Percentiles rank a stretch among this genome's conserved stretches.
phyloP scores from a whole-genome alignment of 192 early-diverging fungal genomes.

The Entomortierella beljakovae region DNA sequence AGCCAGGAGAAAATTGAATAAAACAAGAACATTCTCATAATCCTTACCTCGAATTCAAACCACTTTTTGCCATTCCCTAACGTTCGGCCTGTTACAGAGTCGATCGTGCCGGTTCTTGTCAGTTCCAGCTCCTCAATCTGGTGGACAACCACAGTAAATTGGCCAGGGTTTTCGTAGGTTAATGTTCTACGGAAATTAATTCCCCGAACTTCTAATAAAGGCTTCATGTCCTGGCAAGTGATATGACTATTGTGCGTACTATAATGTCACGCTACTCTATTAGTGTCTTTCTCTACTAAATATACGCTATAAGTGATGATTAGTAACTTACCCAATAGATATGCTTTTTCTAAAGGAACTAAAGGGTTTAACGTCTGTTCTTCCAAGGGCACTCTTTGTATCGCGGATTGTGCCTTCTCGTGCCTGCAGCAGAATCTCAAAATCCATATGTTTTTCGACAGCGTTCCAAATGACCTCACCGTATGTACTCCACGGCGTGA shows the following conservation, averaged over 20 bases:
- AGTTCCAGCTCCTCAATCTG: constrained; percentile 31
- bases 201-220: constrained; percentile 14
- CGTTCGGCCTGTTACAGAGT: constrained; percentile 22
- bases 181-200: constrained; percentile 27
- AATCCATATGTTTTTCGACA: constrained; percentile 33
- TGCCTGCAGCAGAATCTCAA: constrained; percentile 34
- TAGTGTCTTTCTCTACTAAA: not conserved
- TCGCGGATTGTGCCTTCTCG: constrained; percentile 32
- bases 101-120: constrained; percentile 6
- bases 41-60: constrained; percentile 48
- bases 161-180: constrained; percentile 18
- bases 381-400: constrained; percentile 26
- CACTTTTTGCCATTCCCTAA: constrained; percentile 17
- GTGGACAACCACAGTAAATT: constrained; percentile 19
- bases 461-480: constrained; percentile 41
- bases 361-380: constrained; percentile 48
- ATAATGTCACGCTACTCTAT: not conserved
- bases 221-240: constrained; percentile 23
- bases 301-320: too few relatives aligned
- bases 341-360: constrained; percentile 33
- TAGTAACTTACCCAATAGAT: constrained; percentile 28
- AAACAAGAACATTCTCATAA: too few relatives aligned
- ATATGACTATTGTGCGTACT: constrained; percentile 43
- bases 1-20: too few relatives aligned
- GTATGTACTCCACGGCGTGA: constrained; percentile 45